Evolutionary conservation across 2,329 filamentous ascomycete genomes (phyloP), one percentile per base, ranked within the genome.

Genomic region (Aschersonia sp.): DNA sequence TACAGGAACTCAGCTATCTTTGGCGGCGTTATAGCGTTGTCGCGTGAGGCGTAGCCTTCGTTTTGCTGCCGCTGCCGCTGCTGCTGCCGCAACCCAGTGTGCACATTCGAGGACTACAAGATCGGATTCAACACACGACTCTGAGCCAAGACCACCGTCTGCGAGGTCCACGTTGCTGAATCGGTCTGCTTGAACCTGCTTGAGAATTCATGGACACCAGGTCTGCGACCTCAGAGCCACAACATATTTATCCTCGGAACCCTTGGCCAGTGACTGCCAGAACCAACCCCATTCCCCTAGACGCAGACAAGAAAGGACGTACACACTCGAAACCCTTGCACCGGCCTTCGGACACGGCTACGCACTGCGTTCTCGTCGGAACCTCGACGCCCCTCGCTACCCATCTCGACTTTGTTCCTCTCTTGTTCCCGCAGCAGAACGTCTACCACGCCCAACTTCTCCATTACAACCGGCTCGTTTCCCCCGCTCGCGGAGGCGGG

Each of bases 401-500:
- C 22, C 22, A 22, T 22, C 22, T 22, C 22, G 22, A 79, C 52
- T 66, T 77, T 50, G 65, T 77, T 31, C 76, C 77, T 37, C 70
- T 77, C 52, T 65, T 79, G 55, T 67, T 79, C 49, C 76, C 76
- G 12, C 76, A 79, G 52, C 76, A 80, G 53, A 75, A 71, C 41
- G 66, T 75, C 52, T 77, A 79, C 62, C 74, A 81, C 57, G 75
- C 74, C 47, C 76, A 79, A 62, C 72, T 83, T 48, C 69, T 77
- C 46, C 72, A 80, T 55, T 82, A 82, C 69, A 82, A 81, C 62
- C 76, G 74, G 58, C 75, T 82, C 59, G 72, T 82, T 54, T 75
- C 77, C 47, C 72, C 76, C 45, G 67, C 73, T 48, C 67, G 76
- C 58, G 70, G 64, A 62, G 73, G 73, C 55, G 73, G 75, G 56